These are phyloP conservation scores for Trichoderma lentiforme DNA, from an alignment of 2,329 filamentous ascomycete genomes.

Conservation along the genomic window DNA sequence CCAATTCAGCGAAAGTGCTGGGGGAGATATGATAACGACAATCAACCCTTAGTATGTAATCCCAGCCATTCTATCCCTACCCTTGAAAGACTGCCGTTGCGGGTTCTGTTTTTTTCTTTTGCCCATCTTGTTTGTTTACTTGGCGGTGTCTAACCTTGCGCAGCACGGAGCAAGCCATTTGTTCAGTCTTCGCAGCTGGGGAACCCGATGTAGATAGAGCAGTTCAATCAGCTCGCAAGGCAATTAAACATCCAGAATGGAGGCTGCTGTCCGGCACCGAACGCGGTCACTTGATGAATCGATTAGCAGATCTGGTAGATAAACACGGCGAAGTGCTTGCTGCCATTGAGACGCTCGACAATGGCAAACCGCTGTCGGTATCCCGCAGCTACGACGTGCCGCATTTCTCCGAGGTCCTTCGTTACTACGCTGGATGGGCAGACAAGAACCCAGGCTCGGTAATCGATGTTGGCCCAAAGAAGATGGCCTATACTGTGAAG, in stretches of 20 bases:
- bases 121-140: neutral
- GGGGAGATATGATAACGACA: conserved; percentile 60
- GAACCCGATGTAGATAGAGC: conserved; percentile 66
- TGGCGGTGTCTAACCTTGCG: neutral
- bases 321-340: conserved; percentile 53
- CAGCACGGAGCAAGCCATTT: conserved; percentile 62
- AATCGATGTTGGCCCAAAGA: conserved; percentile 66
- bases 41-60: conserved; percentile 63
- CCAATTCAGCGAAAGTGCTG: conserved; percentile 67
- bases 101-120: conserved; percentile 39
- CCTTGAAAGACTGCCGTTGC: conserved; percentile 61
- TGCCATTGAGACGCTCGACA: conserved; percentile 70
- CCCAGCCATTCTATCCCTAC: conserved; percentile 39
- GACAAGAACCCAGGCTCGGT: conserved; percentile 78
- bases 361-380: conserved; percentile 70
- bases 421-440: conserved; percentile 76
- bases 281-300: conserved; percentile 65
- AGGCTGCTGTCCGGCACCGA: conserved; percentile 63
- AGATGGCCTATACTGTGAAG: conserved; percentile 73
- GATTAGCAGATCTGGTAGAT: conserved; percentile 66
- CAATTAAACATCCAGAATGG: conserved; percentile 67
- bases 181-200: conserved; percentile 66
- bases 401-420: conserved; percentile 48
- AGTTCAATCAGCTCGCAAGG: conserved; percentile 65
- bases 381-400: conserved; percentile 62